Evolutionary conservation across 2,329 filamentous ascomycete genomes (phyloP).

Genomic region (Xylariaceae sp.): DNA sequence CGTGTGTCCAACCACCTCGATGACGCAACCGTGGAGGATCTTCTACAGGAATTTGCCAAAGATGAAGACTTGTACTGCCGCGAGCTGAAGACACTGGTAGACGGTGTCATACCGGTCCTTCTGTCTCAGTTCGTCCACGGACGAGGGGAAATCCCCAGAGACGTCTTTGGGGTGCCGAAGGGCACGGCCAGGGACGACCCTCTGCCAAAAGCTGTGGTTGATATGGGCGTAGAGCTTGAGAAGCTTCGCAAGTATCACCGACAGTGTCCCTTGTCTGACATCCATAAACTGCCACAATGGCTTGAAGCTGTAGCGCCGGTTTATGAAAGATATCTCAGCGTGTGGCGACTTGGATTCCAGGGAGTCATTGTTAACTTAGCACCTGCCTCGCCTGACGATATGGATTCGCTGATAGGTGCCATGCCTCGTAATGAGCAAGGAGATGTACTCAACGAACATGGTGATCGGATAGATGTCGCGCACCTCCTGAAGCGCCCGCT

Average conservation of each 20-base stretch:
- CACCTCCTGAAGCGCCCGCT: conserved; percentile 87
- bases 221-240: conserved; percentile 89
- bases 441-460: conserved; percentile 65
- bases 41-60: conserved; percentile 72
- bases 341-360: conserved; percentile 91
- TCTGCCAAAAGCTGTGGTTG: conserved; percentile 80
- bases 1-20: conserved; percentile 62
- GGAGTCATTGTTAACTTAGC: conserved; percentile 92
- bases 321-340: conserved; percentile 79
- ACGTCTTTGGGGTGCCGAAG: conserved; percentile 58
- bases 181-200: conserved; percentile 49
- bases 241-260: conserved; percentile 75
- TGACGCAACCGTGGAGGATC: conserved; percentile 64
- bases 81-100: conserved; percentile 87
- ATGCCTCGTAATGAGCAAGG: conserved; percentile 59
- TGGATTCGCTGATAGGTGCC: conserved; percentile 54
- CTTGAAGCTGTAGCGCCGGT: conserved; percentile 70
- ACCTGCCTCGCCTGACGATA: conserved; percentile 56
- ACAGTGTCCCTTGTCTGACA: conserved; percentile 68
- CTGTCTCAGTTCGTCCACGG: conserved; percentile 77
- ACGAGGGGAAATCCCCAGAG: conserved; percentile 56
- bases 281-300: conserved; percentile 72
- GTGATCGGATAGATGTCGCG: conserved; percentile 89
- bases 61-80: conserved; percentile 86
- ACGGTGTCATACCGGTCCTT: conserved; percentile 90